A percentile compares a stretch with the other conserved stretches of the same genome.
Evolutionary conservation across 2,329 filamentous ascomycete genomes (phyloP).

Genomic region (Pestalotiopsis sp.): DNA sequence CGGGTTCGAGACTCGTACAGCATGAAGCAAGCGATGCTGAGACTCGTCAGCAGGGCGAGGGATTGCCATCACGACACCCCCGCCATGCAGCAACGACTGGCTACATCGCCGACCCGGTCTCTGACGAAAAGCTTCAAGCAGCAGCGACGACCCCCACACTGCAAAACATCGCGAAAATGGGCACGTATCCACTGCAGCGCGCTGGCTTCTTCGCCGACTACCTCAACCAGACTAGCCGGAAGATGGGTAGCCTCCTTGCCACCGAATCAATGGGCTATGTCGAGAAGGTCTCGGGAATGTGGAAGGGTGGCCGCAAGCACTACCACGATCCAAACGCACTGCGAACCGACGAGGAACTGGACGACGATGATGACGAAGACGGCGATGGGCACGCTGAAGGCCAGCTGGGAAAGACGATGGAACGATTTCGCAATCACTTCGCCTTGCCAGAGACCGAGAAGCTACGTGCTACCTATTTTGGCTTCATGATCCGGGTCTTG

Average conservation of each 20-base stretch:
- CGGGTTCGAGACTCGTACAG: constrained; percentile 32
- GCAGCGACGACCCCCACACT: constrained; percentile 41
- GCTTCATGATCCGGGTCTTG: constrained; percentile 85
- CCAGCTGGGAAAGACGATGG: constrained; percentile 67
- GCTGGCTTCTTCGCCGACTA: constrained; percentile 84
- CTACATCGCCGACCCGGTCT: constrained; percentile 31
- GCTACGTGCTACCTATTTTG: constrained; percentile 87
- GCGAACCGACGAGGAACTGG: constrained; percentile 55
- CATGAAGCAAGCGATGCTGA: constrained; percentile 14
- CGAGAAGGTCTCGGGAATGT: constrained; percentile 96
- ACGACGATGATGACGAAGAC: constrained; percentile 51
- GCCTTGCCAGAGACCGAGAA: constrained; percentile 82
- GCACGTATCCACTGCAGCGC: constrained; percentile 79
- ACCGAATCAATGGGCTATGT: constrained; percentile 95
- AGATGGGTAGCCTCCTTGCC: constrained; percentile 80
- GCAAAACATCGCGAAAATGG: constrained; percentile 60
- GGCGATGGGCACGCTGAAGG: constrained; percentile 55
- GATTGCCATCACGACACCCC: constrained; percentile 18
- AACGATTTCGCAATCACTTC: constrained; percentile 89
- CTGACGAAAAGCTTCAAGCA: constrained; percentile 30
- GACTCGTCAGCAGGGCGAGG: constrained; percentile 10
- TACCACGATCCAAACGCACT: constrained; percentile 68
- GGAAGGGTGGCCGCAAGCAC: constrained; percentile 87
- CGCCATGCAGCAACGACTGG: constrained; percentile 38
- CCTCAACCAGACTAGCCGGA: constrained; percentile 75